Evolutionary conservation across 768 basidiomycete species (phyloP), one percentile per base, ranked within the genome.

Genomic region (Mycena kentingensis): DNA sequence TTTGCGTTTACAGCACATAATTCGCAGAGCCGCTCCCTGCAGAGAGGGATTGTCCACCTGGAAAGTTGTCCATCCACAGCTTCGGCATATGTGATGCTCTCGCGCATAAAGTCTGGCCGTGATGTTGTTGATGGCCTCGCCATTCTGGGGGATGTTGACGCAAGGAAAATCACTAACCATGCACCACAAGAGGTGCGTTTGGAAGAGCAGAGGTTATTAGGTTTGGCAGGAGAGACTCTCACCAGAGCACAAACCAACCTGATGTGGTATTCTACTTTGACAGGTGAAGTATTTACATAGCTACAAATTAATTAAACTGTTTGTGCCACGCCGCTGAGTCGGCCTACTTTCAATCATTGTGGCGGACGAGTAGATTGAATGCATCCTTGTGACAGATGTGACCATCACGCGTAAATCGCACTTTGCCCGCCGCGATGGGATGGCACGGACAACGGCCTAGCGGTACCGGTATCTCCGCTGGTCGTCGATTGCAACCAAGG

Each of bases 11-110:
- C 56, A 1, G 32, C 52, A 3, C 54, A 55, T 29, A 60, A 60
- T 21, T 55, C 54, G 13, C 58, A 60, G 27, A 52, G 54, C 31
- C 43, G 57, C 1, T 61, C 59, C 1, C 29, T 61, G 18, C 35
- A 61, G 43, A 38, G 27, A 28, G 52, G 44, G 8, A 36, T 31
- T 16, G 39, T 61, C 22, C 46, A 61, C 37, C 32, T 61, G 1
- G 52, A 46, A 18, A 55, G 60, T 27, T 61, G 39, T 21, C n/a
- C 27, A 15, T 39, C 53, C 2, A 55, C 47, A 8, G 46, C 52
- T 7, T 32, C 49, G 12, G 42, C 54, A 2, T 61, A 61, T 56
- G 57, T 61, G 13, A 57, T 57, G 54, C 13, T 60, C 12, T 59
- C 53, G 19, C 50, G 57, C 27, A 53, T 55, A 31, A 54, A 49